Evolutionary conservation across 1,139 yeast genomes (phyloP).

Genomic region (Geotrichum klebahnii): DNA sequence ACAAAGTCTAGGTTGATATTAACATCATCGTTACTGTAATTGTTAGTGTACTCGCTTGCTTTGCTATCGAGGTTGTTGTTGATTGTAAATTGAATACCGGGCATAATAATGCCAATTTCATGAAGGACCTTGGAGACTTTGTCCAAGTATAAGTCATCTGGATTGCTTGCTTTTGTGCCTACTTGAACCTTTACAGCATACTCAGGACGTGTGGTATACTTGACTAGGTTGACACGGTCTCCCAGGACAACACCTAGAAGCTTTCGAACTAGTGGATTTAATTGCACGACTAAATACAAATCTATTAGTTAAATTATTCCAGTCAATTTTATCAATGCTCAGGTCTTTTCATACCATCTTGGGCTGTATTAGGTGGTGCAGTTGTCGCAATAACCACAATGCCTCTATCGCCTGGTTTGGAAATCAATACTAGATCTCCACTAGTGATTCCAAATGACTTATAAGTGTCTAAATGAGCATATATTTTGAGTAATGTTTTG

Average conservation of each 20-base stretch:
- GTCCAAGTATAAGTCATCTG: constrained; percentile 28
- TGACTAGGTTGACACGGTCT: constrained; percentile 57
- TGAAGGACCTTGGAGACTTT: constrained; percentile 36
- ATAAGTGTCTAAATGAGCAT: constrained; percentile 16
- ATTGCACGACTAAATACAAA: constrained; percentile 2
- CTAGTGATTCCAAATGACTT: constrained; percentile 12
- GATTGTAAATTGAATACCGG: constrained; percentile 44
- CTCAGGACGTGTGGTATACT: constrained; percentile 48
- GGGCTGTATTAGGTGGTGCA: constrained; percentile 10
- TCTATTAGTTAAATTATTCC: background rate
- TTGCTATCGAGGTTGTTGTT: background rate
- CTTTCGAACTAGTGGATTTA: constrained; percentile 40
- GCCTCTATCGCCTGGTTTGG: constrained; percentile 21
- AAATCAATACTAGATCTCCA: constrained; percentile 15
- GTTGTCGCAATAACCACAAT: constrained; percentile 17
- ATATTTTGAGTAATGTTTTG: constrained; percentile 12
- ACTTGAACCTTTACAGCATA: constrained; percentile 44
- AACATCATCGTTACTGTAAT: constrained; percentile 27
- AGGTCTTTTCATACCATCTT: constrained; percentile 12
- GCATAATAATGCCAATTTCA: constrained; percentile 53
- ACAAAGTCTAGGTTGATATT: constrained; percentile 27
- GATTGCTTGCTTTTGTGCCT: constrained; percentile 5
- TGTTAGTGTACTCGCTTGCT: background rate
- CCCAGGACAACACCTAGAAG: constrained; percentile 64
- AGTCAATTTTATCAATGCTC: no score